These are phyloP conservation scores for Phytophthora citrophthora DNA, from an alignment of 352 stramenopile species.

Conservation along the genomic window DNA sequence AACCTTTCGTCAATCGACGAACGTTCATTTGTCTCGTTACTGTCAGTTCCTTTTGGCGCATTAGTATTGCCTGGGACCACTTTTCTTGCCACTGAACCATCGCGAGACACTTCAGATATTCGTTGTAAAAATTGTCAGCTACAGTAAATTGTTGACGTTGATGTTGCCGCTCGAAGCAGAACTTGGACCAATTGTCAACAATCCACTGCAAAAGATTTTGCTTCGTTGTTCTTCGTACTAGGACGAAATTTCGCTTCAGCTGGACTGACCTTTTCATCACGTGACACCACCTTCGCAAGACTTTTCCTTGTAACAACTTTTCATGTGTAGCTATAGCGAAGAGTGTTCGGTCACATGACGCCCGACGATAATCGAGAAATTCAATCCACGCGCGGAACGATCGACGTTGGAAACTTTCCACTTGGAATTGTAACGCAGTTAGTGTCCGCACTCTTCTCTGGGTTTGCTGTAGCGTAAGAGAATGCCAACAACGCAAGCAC, in stretches of 20 bases:
- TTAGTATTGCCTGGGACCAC: slow-evolving; percentile 15
- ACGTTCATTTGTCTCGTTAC: background rate
- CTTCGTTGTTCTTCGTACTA: background rate
- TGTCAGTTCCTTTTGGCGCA: slow-evolving; percentile 13
- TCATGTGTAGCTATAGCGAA: slow-evolving; percentile 8
- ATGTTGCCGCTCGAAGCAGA: slow-evolving; percentile 4
- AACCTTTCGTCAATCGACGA: slow-evolving; percentile 16
- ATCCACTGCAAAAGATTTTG: slow-evolving; percentile 13
- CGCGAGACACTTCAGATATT: slow-evolving; percentile 33
- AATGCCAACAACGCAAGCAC: slow-evolving; percentile 21
- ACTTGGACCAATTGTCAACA: slow-evolving; percentile 16
- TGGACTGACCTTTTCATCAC: background rate
- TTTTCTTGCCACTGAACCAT: slow-evolving; percentile 42
- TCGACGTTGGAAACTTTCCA: slow-evolving; percentile 11
- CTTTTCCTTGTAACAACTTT: slow-evolving; percentile 6
- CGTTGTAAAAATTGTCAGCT: slow-evolving; percentile 33
- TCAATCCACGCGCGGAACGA: slow-evolving; percentile 21
- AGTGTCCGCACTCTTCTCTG: slow-evolving; percentile 10
- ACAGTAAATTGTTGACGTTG: slow-evolving; percentile 9
- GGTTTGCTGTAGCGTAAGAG: background rate
- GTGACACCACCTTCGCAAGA: slow-evolving; percentile 16
- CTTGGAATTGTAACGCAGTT: slow-evolving; percentile 20
- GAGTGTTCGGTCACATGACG: slow-evolving; percentile 3
- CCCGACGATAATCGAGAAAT: slow-evolving; percentile 1
- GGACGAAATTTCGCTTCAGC: background rate